Conservation (phyloP, 768 basidiomycete genomes). For the Boletellus ananiceps region DNA sequence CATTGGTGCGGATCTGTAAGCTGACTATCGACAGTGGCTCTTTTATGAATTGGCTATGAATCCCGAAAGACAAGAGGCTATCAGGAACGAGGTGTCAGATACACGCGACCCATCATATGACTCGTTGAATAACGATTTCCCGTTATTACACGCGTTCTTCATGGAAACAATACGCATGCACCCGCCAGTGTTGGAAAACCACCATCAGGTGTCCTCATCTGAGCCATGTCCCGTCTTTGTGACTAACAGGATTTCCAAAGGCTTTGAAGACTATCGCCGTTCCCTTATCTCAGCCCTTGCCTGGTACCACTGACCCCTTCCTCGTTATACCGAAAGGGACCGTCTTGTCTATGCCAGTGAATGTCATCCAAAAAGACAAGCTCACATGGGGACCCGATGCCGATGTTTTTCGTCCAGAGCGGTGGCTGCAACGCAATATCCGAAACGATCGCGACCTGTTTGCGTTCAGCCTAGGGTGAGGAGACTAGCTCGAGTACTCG, state of each 20-base stretch:
- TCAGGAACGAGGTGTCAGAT: constrained; percentile 51
- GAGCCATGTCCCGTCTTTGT: not conserved
- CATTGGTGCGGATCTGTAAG: not conserved
- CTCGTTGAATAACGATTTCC: constrained; percentile 43
- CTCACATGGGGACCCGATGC: constrained; percentile 59
- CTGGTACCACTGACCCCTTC: constrained; percentile 38
- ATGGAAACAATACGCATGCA: constrained; percentile 61
- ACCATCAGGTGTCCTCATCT: constrained; percentile 45
- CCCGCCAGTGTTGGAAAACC: constrained; percentile 59
- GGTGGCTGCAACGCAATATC: constrained; percentile 50
- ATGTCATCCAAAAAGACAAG: constrained; percentile 51
- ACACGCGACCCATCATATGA: constrained; percentile 50
- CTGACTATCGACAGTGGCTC: constrained; percentile 46
- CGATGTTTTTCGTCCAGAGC: constrained; percentile 51
- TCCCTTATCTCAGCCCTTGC: constrained; percentile 51
- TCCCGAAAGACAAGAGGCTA: constrained; percentile 46
- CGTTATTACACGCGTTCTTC: constrained; percentile 56
- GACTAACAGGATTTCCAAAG: constrained; percentile 26
- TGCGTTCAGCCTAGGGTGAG: constrained; percentile 58
- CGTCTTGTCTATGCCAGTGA: constrained; percentile 50
- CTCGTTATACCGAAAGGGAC: constrained; percentile 56
- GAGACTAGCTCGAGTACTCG: not conserved
- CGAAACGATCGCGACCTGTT: constrained; percentile 43
- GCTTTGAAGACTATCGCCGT: constrained; percentile 48
- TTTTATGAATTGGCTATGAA: constrained; percentile 57